Percentiles rank a stretch among this genome's conserved stretches.
phyloP scores from a whole-genome alignment of 108 stramenopile genomes.

The Heterococcus sp. region DNA sequence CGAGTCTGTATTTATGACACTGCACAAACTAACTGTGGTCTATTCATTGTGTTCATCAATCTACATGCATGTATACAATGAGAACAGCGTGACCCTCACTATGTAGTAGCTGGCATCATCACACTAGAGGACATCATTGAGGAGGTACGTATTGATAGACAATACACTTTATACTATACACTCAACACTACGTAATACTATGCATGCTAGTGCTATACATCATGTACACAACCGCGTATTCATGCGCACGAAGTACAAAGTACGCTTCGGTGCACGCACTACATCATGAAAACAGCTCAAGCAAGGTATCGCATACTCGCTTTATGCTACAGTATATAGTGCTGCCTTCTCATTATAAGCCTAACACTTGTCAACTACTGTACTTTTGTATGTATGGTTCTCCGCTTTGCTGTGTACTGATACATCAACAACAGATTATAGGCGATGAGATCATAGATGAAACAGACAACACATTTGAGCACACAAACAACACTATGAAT shows the following conservation, averaged over 20 bases:
- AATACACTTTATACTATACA: too few relatives aligned
- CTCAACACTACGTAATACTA: not conserved
- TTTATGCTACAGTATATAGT: not conserved
- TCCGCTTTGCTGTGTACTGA: not conserved
- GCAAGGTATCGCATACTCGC: too few relatives aligned
- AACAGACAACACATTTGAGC: constrained; percentile 65
- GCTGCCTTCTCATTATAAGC: not conserved
- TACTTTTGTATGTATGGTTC: not conserved
- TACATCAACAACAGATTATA: constrained; percentile 64
- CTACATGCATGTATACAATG: too few relatives aligned
- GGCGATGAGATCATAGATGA: constrained; percentile 98
- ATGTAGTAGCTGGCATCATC: too few relatives aligned
- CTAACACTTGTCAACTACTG: not conserved
- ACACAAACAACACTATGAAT: not conserved
- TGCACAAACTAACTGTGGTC: too few relatives aligned
- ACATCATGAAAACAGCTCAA: too few relatives aligned
- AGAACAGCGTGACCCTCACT: too few relatives aligned
- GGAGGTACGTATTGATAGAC: not conserved
- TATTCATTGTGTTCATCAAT: too few relatives aligned
- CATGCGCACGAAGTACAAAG: too few relatives aligned
- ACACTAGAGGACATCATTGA: constrained; percentile 95
- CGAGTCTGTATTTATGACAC: not conserved
- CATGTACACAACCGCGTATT: too few relatives aligned
- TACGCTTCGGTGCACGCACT: too few relatives aligned
- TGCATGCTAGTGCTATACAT: not conserved